phyloP scores from a whole-genome alignment of 441 rosid genomes.

The Aquilaria agallochum region DNA sequence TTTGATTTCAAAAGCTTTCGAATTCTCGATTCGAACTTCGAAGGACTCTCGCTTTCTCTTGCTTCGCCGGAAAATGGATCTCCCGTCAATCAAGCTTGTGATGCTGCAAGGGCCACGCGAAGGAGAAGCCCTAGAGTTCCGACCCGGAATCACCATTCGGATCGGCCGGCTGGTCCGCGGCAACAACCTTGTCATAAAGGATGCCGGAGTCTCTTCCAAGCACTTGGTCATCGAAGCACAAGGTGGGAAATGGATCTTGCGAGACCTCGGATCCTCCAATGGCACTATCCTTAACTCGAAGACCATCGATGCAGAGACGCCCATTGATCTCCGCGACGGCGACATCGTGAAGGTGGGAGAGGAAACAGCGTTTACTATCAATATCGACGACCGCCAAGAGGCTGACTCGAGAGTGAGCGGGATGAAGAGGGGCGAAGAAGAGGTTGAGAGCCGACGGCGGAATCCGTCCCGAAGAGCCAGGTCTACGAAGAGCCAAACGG shows the following conservation, averaged over 20 bases:
- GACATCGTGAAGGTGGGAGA: constrained; percentile 61
- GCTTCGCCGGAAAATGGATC: constrained; percentile 23
- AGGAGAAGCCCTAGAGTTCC: constrained; percentile 56
- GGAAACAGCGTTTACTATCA: constrained; percentile 42
- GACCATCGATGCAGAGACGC: constrained; percentile 24
- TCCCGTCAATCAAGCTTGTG: constrained; percentile 35
- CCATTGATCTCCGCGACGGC: constrained; percentile 38
- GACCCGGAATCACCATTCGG: constrained; percentile 40
- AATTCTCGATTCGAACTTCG: background rate
- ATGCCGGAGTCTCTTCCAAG: constrained; percentile 68
- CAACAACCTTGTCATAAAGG: constrained; percentile 62
- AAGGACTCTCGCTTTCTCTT: background rate
- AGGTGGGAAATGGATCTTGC: constrained; percentile 56
- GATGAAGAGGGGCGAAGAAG: constrained; percentile 18
- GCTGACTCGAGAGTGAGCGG: constrained; percentile 5
- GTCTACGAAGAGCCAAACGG: constrained; percentile 22
- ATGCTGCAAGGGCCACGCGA: constrained; percentile 54
- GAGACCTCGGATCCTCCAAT: constrained; percentile 59
- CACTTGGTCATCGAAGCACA: constrained; percentile 48
- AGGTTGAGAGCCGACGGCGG: constrained; percentile 8
- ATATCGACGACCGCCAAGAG: constrained; percentile 4
- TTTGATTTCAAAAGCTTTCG: background rate
- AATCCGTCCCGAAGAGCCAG: constrained; percentile 24
- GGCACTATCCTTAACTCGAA: constrained; percentile 59
- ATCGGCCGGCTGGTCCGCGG: constrained; percentile 72